These are phyloP conservation scores for Cryphonectria carpinicola DNA, from an alignment of 2,329 filamentous ascomycete genomes.

Conservation along the genomic window DNA sequence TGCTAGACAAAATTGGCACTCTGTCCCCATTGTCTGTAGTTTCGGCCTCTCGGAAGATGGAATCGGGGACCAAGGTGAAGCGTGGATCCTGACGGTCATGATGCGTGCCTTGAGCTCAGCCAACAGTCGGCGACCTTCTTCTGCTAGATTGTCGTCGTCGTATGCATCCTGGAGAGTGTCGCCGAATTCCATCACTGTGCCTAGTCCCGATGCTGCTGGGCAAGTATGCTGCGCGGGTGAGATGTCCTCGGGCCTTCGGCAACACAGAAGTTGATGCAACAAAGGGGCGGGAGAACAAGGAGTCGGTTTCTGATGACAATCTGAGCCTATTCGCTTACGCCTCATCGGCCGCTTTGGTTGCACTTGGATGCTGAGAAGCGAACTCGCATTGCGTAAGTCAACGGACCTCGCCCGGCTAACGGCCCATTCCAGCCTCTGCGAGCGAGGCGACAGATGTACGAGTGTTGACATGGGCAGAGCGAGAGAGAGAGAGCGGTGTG, in stretches of 20 bases:
- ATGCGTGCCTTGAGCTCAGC: neutral
- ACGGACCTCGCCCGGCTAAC: no score
- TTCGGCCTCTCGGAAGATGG: neutral
- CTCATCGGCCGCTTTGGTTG: neutral
- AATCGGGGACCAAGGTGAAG: neutral
- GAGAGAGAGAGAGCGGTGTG: slow-evolving; percentile 1
- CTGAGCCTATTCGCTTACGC: neutral
- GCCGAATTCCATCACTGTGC: neutral
- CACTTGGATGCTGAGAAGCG: slow-evolving; percentile 3
- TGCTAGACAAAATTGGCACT: neutral
- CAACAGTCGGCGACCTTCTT: neutral
- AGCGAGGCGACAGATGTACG: slow-evolving; percentile 1
- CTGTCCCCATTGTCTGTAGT: neutral
- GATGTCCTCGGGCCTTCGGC: neutral
- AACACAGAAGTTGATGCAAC: neutral
- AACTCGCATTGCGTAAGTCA: slow-evolving; percentile 11
- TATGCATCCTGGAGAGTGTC: neutral
- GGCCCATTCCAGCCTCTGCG: neutral
- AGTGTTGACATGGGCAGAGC: neutral
- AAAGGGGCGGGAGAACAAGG: neutral
- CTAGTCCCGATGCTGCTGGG: neutral
- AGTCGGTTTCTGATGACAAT: neutral
- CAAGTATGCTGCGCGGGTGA: neutral
- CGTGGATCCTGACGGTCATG: neutral
- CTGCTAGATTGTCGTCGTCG: slow-evolving; percentile 8